Evolutionary conservation across 1,139 yeast species (phyloP).

Genomic region (Candida sojae): DNA sequence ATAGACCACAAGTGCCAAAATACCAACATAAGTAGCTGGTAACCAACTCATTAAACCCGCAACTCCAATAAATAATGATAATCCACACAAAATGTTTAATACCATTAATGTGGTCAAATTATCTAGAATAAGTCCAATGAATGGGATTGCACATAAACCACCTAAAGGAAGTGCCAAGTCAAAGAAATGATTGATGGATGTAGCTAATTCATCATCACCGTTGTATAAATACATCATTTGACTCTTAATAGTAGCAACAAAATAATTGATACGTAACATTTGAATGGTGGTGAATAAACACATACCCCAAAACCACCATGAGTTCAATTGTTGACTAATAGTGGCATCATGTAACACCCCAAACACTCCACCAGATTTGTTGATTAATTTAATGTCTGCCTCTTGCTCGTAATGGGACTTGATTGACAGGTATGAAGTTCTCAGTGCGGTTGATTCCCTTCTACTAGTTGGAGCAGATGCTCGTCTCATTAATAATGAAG

Average conservation of each 20-base stretch:
- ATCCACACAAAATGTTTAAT: conserved; percentile 50
- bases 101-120: conserved; percentile 65
- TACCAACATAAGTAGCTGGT: conserved; percentile 61
- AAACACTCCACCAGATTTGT: conserved; percentile 72
- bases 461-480: conserved; percentile 27
- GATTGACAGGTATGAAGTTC: conserved; percentile 36
- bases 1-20: conserved; percentile 71
- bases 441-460: conserved; percentile 38
- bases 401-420: conserved; percentile 67
- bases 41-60: conserved; percentile 61
- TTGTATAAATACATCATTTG: conserved; percentile 70
- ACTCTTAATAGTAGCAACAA: conserved; percentile 82
- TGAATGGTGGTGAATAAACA: conserved; percentile 78
- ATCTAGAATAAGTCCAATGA: conserved; percentile 81
- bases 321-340: conserved; percentile 61
- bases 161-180: conserved; percentile 88
- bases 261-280: conserved; percentile 88
- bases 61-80: conserved; percentile 65
- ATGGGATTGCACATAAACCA: conserved; percentile 81
- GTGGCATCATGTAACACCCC: conserved; percentile 78
- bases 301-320: conserved; percentile 82
- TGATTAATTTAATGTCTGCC: conserved; percentile 56
- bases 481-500: conserved; percentile 41
- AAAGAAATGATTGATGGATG: conserved; percentile 67
- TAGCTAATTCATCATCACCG: conserved; percentile 54